These are phyloP conservation scores for Geosmithia morbida DNA, from an alignment of 2,329 filamentous ascomycete genomes.

Conservation along the genomic window DNA sequence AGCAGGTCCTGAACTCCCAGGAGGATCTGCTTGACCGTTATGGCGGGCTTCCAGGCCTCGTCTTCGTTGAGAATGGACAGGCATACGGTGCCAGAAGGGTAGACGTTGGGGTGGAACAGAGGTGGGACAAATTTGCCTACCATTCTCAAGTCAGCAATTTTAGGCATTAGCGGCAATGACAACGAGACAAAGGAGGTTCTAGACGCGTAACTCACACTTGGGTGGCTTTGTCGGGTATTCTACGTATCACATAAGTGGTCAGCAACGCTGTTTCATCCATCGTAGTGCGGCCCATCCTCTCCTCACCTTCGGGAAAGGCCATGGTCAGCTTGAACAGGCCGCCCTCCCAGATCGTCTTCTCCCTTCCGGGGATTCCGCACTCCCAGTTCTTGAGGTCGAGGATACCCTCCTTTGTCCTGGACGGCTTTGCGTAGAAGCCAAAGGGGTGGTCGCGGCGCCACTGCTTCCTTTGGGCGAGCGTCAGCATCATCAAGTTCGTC, in stretches of 20 bases:
- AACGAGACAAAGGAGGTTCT: background rate
- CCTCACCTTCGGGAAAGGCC: slow-evolving; percentile 78
- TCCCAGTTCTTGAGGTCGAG: slow-evolving; percentile 95
- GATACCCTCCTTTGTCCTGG: slow-evolving; percentile 63
- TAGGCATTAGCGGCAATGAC: background rate
- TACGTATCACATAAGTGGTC: slow-evolving; percentile 17
- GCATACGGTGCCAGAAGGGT: slow-evolving; percentile 94
- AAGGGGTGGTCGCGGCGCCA: slow-evolving; percentile 97
- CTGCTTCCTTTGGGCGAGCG: slow-evolving; percentile 53
- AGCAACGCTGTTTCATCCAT: slow-evolving; percentile 4
- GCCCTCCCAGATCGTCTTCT: slow-evolving; percentile 97
- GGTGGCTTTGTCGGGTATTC: slow-evolving; percentile 98
- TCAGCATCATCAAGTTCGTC: background rate
- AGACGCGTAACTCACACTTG: slow-evolving; percentile 57
- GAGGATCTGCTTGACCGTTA: slow-evolving; percentile 95
- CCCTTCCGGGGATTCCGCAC: slow-evolving; percentile 88
- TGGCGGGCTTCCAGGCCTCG: slow-evolving; percentile 95
- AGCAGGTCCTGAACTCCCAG: slow-evolving; percentile 92
- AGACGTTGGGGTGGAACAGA: slow-evolving; percentile 96
- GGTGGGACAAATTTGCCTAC: slow-evolving; percentile 91
- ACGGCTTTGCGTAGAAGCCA: slow-evolving; percentile 87
- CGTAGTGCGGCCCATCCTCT: slow-evolving; percentile 1
- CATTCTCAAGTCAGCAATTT: background rate
- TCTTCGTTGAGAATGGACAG: slow-evolving; percentile 96
- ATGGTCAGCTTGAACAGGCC: slow-evolving; percentile 91